phyloP scores from a whole-genome alignment of 208 protist species.

The Leishmania major region DNA sequence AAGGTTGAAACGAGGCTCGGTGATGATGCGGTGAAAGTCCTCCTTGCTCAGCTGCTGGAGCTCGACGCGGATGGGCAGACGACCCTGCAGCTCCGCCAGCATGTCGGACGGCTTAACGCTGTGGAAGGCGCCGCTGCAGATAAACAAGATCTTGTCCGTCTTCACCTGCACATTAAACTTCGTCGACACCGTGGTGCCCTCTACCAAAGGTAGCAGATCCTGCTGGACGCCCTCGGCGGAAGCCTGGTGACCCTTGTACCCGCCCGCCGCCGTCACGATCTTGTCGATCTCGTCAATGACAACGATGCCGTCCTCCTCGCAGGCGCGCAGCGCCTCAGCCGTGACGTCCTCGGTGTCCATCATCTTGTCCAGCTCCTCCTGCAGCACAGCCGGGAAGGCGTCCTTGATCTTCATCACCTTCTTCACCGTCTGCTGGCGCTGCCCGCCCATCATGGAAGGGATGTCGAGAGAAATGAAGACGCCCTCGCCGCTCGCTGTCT shows the following conservation, averaged over 20 bases:
- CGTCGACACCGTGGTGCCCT: conserved; percentile 96
- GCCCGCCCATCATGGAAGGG: conserved; percentile 75
- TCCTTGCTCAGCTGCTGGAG: conserved; percentile 96
- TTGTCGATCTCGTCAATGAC: conserved; percentile 99
- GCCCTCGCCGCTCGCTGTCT: conserved; percentile 74
- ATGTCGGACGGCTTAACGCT: conserved; percentile 94
- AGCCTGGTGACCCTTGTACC: conserved; percentile 93
- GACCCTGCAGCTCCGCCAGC: conserved; percentile 96
- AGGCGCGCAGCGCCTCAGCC: conserved; percentile 93
- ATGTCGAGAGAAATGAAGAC: conserved; percentile 91
- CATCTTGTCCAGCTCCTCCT: conserved; percentile 95
- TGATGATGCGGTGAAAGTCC: conserved; percentile 98
- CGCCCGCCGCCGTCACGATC: conserved; percentile 92
- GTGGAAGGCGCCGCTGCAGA: conserved; percentile 98
- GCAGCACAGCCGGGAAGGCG: conserved; percentile 87
- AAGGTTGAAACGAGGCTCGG: conserved; percentile 97
- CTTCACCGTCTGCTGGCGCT: conserved; percentile 84
- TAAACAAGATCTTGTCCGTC: conserved; percentile 98
- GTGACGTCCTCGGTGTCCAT: conserved; percentile 94
- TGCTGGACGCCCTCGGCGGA: conserved; percentile 97
- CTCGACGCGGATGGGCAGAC: conserved; percentile 98
- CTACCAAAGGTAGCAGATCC: conserved; percentile 98
- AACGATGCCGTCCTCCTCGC: conserved; percentile 98
- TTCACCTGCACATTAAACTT: conserved; percentile 97
- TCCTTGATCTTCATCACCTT: conserved; percentile 95